Evolutionary conservation across 495 filamentous ascomycete genomes (phyloP).

Genomic region (Niebla homalea): DNA sequence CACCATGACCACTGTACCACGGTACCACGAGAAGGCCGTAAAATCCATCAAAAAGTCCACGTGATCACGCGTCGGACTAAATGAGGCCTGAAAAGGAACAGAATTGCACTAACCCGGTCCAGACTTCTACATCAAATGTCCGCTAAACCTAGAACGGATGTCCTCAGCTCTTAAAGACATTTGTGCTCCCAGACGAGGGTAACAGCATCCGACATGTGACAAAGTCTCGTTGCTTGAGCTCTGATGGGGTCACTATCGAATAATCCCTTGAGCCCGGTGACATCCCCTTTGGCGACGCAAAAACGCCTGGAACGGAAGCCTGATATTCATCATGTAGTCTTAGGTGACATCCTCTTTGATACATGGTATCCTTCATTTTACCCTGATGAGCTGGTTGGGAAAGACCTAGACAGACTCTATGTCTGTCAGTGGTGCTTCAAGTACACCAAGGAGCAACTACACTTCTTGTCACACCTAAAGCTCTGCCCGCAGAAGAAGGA

Average conservation of each 20-base stretch:
- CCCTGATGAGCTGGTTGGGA: conserved; percentile 60
- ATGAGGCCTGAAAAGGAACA: no score
- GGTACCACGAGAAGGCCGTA: no score
- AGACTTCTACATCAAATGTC: no score
- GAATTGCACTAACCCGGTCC: no score
- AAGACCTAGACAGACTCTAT: conserved; percentile 52
- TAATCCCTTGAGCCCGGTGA: not conserved
- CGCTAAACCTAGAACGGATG: no score
- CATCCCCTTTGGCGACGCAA: conserved; percentile 4
- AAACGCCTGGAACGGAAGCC: conserved; percentile 23
- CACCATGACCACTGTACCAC: no score
- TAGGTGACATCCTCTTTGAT: conserved; percentile 60
- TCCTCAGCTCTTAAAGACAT: no score
- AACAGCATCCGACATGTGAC: no score
- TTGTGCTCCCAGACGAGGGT: no score
- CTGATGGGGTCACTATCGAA: not conserved
- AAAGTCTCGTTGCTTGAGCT: no score
- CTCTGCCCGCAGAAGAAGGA: conserved; percentile 14
- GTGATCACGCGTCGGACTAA: no score
- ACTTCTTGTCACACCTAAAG: conserved; percentile 42
- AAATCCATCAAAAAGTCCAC: no score
- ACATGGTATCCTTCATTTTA: conserved; percentile 72
- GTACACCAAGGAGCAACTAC: conserved; percentile 61
- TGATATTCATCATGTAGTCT: conserved; percentile 56
- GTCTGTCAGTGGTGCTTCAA: conserved; percentile 91